These are phyloP conservation scores for Leptographium galeiforme DNA, from an alignment of 2,329 filamentous ascomycete genomes.

Conservation along the genomic window DNA sequence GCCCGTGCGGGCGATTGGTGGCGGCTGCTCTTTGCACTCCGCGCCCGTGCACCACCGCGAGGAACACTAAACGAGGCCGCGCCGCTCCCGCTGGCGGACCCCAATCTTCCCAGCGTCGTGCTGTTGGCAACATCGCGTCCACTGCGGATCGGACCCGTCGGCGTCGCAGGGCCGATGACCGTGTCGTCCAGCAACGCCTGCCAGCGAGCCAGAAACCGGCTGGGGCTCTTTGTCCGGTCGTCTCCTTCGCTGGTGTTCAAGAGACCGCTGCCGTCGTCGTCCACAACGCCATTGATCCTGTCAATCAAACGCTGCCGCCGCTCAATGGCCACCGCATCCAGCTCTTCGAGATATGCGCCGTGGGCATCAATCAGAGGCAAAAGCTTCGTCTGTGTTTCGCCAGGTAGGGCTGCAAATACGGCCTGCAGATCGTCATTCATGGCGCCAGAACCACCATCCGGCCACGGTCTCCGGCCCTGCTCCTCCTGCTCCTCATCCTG, in stretches of 20 bases:
- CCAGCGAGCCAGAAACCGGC: slow-evolving; percentile 61
- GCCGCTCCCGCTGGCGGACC: background rate
- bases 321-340: slow-evolving; percentile 38
- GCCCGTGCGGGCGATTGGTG: background rate
- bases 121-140: slow-evolving; percentile 35
- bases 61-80: background rate
- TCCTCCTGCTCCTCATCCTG: background rate
- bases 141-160: slow-evolving; percentile 35
- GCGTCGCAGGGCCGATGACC: slow-evolving; percentile 39
- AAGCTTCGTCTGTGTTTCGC: slow-evolving; percentile 30
- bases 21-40: background rate
- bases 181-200: slow-evolving; percentile 59
- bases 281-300: slow-evolving; percentile 12
- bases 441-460: slow-evolving; percentile 22
- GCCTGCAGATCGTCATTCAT: slow-evolving; percentile 26
- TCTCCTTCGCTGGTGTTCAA: background rate
- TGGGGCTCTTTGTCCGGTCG: slow-evolving; percentile 37
- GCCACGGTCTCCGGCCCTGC: background rate
- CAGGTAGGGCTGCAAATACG: slow-evolving; percentile 33
- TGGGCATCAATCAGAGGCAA: slow-evolving; percentile 44
- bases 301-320: slow-evolving; percentile 46
- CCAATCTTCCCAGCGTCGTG: slow-evolving; percentile 16
- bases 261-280: background rate
- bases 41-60: background rate
- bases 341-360: slow-evolving; percentile 40